Conservation (phyloP, 495 filamentous ascomycete genomes). For the Xylaria palmicola region DNA sequence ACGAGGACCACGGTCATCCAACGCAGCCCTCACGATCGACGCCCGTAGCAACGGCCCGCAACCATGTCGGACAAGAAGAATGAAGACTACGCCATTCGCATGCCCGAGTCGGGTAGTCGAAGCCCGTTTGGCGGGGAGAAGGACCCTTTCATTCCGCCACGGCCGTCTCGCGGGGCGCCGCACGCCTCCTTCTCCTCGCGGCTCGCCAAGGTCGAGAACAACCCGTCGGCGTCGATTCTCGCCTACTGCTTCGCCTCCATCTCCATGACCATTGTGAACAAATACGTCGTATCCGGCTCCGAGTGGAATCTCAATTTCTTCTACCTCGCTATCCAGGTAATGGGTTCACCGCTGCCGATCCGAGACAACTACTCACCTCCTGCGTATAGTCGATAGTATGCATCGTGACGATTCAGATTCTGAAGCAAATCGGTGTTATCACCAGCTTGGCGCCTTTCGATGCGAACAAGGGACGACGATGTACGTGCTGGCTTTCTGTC, state of each 20-base stretch:
- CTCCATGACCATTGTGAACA: conserved; percentile 98
- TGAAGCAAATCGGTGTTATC: conserved; percentile 81
- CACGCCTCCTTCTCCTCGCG: conserved; percentile 17
- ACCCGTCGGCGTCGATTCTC: conserved; percentile 75
- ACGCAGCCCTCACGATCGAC: neutral
- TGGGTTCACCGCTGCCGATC: conserved; percentile 20
- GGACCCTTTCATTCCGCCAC: conserved; percentile 45
- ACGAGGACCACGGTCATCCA: neutral
- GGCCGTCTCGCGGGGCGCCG: conserved; percentile 22
- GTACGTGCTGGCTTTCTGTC: conserved; percentile 47
- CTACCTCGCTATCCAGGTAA: conserved; percentile 87
- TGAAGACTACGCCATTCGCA: conserved; percentile 74
- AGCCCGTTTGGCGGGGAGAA: conserved; percentile 53
- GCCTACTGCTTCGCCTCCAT: conserved; percentile 95
- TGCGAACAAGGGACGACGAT: conserved; percentile 84
- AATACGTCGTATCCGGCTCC: conserved; percentile 89
- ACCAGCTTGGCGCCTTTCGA: conserved; percentile 86
- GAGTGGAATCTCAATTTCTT: conserved; percentile 98
- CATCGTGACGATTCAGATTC: conserved; percentile 79
- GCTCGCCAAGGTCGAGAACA: conserved; percentile 59
- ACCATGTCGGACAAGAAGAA: conserved; percentile 74
- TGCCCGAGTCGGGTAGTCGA: conserved; percentile 50
- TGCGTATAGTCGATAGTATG: conserved; percentile 77
- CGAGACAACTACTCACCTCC: conserved; percentile 21
- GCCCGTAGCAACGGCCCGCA: conserved; percentile 4